Evolutionary conservation across 257 asterid species (phyloP), one percentile per base, ranked within the genome.

Genomic region (Solanum bulbocastanum): DNA sequence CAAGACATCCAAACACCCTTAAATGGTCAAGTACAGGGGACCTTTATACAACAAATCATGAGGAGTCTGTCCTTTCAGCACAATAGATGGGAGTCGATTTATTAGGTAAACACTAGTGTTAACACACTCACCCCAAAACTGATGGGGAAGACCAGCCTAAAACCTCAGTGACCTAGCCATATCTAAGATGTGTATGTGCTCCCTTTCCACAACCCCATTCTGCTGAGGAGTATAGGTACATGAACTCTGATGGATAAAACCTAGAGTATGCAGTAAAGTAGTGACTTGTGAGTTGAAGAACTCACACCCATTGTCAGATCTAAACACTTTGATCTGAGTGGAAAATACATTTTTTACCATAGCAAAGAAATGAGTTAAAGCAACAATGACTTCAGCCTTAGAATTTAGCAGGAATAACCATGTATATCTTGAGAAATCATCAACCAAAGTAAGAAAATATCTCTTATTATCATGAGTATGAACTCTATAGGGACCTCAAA

Each of bases 51-150:
- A 6, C 4, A 20, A 8, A 4, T 56, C 65, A 56, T 56, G 22
- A 20, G n/a, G 25, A 6, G 10, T 56, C 6, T 56, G 20, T 5
- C 4, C n/a, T 5, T 56, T 8, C 2, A 56, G n/a, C 2, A 56
- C 25, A 18, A 1, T 3, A 2, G 10, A 56, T 20, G 65, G 11
- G 0, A 20, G 22, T 3, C 2, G 3, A 3, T 56, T 56, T 0
- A 16, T 18, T 3, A 56, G n/a, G 6, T 56, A 56, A 0, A 18
- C 62, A 56, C 10, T 18, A 5, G n/a, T 49, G 3, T 5, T 5
- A 5, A 49, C 60, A 49, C 22, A 49, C 5, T 49, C 3, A 49
- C 20, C 8, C 23, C 62, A 56, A 56, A 56, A 56, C 2, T 0
- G 6, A 8, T 18, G 20, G 2, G 62, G 23, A 5, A 18, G 8